Evolutionary conservation across 257 asterid genomes (phyloP), one percentile per base, ranked within the genome.

Genomic region (Solanum sejunctum): DNA sequence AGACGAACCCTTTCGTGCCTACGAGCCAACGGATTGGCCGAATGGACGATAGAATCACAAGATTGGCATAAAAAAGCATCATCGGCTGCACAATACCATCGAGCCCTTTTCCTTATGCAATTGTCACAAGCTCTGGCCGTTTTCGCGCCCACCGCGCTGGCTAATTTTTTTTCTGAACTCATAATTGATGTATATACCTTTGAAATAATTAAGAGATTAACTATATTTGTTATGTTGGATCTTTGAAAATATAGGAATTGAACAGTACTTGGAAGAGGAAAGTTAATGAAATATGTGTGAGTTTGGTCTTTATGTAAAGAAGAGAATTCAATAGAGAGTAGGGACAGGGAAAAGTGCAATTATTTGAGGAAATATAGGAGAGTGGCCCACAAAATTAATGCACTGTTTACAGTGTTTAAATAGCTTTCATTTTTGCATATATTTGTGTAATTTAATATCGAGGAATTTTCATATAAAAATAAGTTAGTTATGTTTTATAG

Each of bases 1-100:
- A 95, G 93, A 63, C 94, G 95, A 87, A 95, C 97, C 86, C 98
- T 89, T 66, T 94, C 94, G 78, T 95, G 97, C 16, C 98, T 83
- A 1, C 92, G 89, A 5, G 98, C 98, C 70, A 94, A 85, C 15
- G 93, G 93, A 80, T 94, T 95, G 1, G 98, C 99, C 0, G 97
- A 92, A 80, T 95, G 99, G 8, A 95, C 97, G 1, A 94, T 89
- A 2, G 90, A 85, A 63, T 95, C 98, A 63, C 99, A 95, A 0
- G 85, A 54, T 83, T 94, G 95, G 87, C 99, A 95, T 9, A 95
- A 84, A 73, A 94, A 95, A 1, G 99, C 99, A 41, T 95, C 99
- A 58, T 94, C 99, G 0, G 98, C 95, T 0, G 97, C 92, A 49
- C 99, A 94, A 80, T 93, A 94, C 97, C 92, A 94, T 1, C 95